Conservation (phyloP, 495 filamentous ascomycete species). For the Neurospora cerealis region DNA sequence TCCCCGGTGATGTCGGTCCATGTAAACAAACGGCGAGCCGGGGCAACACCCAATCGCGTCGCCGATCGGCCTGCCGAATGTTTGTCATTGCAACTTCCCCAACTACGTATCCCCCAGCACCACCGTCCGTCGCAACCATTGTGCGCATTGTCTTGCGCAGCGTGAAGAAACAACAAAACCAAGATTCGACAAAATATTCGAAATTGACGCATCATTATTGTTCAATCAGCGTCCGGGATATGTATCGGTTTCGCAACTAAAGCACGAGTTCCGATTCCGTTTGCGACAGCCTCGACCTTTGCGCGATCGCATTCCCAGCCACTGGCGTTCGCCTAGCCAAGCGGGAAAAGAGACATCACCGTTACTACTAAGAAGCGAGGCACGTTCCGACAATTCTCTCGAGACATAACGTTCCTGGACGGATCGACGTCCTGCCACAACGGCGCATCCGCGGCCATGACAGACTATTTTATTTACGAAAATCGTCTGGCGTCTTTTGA, state of each 20-base stretch:
- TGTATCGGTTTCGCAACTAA: not conserved
- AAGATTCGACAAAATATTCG: not conserved
- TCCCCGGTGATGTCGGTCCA: not conserved
- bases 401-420: not conserved
- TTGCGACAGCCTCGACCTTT: not conserved
- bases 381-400: not conserved
- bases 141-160: not conserved
- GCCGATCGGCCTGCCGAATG: not conserved
- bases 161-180: not conserved
- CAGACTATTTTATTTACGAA: slow-evolving; percentile 46
- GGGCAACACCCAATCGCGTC: not conserved
- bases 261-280: not conserved
- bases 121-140: not conserved
- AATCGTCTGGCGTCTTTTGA: slow-evolving; percentile 70
- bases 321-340: not conserved
- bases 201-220: not conserved
- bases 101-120: not conserved
- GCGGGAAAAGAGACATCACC: not conserved
- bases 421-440: not conserved
- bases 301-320: not conserved
- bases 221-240: not conserved
- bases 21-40: not conserved
- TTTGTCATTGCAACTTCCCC: not conserved
- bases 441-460: slow-evolving; percentile 12
- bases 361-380: not conserved